A percentile compares a stretch with the other conserved stretches of the same genome.
Evolutionary conservation across 352 stramenopile species (phyloP).

Genomic region (Phytopythium ostracodes): DNA sequence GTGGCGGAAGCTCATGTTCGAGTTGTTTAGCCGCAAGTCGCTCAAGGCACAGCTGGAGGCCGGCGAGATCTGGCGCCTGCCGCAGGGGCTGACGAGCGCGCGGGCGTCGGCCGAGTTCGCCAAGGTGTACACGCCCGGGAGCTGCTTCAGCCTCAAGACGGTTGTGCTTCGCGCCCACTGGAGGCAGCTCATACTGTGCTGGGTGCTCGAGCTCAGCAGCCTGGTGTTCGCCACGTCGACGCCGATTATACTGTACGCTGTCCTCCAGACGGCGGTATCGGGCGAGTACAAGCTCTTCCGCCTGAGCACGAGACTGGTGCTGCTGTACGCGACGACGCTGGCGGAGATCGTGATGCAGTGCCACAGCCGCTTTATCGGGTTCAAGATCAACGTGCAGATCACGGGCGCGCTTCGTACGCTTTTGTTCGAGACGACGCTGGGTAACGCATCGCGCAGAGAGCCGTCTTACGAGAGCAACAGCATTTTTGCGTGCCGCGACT

Average conservation of each 20-base stretch:
- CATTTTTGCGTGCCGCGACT: background rate
- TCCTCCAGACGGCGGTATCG: slow-evolving; percentile 31
- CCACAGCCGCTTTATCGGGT: slow-evolving; percentile 26
- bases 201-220: slow-evolving; percentile 32
- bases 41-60: slow-evolving; percentile 24
- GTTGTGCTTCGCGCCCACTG: slow-evolving; percentile 29
- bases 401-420: slow-evolving; percentile 24
- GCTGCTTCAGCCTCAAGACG: slow-evolving; percentile 22
- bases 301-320: slow-evolving; percentile 18
- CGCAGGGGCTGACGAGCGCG: slow-evolving; percentile 32
- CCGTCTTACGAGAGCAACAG: background rate
- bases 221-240: slow-evolving; percentile 32
- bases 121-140: slow-evolving; percentile 14
- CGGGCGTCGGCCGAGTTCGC: slow-evolving; percentile 24
- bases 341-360: slow-evolving; percentile 22
- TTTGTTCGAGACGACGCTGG: slow-evolving; percentile 37
- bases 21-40: slow-evolving; percentile 31
- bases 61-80: slow-evolving; percentile 49
- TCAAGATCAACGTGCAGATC: slow-evolving; percentile 35
- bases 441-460: slow-evolving; percentile 7
- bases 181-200: slow-evolving; percentile 26
- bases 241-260: slow-evolving; percentile 38
- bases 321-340: slow-evolving; percentile 25
- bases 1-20: slow-evolving; percentile 37
- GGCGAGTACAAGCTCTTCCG: slow-evolving; percentile 19